Evolutionary conservation across 306 rosid genomes (phyloP), one percentile per base, ranked within the genome.

Genomic region (Aeschynomene evenia): DNA sequence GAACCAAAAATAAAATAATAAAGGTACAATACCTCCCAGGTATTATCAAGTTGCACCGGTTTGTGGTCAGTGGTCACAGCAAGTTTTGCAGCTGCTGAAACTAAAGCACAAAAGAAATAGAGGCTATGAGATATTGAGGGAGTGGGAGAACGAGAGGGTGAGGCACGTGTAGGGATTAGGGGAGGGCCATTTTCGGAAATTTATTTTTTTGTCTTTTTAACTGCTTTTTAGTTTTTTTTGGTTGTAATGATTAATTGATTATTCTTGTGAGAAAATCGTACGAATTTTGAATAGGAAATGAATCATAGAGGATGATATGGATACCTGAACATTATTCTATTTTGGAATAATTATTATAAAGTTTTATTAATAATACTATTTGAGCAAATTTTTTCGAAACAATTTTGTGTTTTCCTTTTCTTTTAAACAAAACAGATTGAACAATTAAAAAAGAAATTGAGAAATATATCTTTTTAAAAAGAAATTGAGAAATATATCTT

Each of bases 121-220:
- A 56, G 43, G 63, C 63, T 57, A 12, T 54, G 54, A 66, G 29
- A 20, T 37, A 20, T 19, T 26, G 65, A 49, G 74, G 16, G 75
- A 59, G 54, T 51, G 72, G 31, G 64, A 67, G 79, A 73, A 62
- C 68, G 24, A 79, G 57, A 48, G 63, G 74, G 70, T 40, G 52
- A 66, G 66, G 78, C 82, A 78, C 78, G 82, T 65, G 82, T 72
- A 64, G 36, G 77, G 76, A 79, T 79, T 74, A n/a, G 54, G 83
- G 73, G 56, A 54, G 57, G 37, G 9, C 19, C 51, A 66, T 6
- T 19, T 58, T 37, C 29, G 12, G 43, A 15, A 51, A 66, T 59
- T 64, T 26, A 0, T 18, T 42, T 0, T 54, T 22, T 24, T 62
- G 6, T 66, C 11, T 21, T 76, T 49, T 4, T 40, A 40, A 5